These are phyloP conservation scores for Triticum monococcum DNA, from an alignment of 176 grass and related monocot species.

Conservation along the genomic window DNA sequence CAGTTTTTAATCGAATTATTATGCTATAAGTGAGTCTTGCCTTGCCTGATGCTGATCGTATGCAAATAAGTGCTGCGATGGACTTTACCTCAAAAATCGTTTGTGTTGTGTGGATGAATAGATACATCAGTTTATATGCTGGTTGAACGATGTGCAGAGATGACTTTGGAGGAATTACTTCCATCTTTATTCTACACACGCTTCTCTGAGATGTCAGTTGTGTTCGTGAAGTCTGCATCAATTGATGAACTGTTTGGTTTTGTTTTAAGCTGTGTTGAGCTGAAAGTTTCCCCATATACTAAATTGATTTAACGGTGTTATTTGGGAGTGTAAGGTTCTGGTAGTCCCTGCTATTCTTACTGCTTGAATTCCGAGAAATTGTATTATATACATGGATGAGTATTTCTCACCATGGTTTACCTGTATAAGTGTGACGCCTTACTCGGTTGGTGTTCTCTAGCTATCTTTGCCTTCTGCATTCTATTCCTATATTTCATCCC, in stretches of 20 bases:
- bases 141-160: background rate
- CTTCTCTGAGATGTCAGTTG: background rate
- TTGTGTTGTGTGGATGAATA: background rate
- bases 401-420: conserved; percentile 16
- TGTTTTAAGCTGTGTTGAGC: conserved; percentile 8
- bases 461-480: background rate
- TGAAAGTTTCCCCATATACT: background rate
- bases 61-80: conserved; percentile 16
- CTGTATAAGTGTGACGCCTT: background rate
- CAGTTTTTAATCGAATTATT: conserved; percentile 20
- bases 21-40: conserved; percentile 22
- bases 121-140: background rate
- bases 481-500: background rate
- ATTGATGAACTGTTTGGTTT: background rate
- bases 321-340: conserved; percentile 8
- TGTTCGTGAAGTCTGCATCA: background rate
- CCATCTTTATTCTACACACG: background rate
- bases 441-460: background rate
- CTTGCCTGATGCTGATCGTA: conserved; percentile 17
- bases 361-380: background rate
- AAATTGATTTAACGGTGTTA: background rate
- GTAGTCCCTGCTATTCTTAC: background rate
- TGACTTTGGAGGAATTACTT: background rate
- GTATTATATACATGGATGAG: conserved; percentile 6
- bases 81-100: background rate